A percentile compares a stretch with the other conserved stretches of the same genome.
Evolutionary conservation across 2,329 filamentous ascomycete genomes (phyloP).

Genomic region (Venturia effusa): DNA sequence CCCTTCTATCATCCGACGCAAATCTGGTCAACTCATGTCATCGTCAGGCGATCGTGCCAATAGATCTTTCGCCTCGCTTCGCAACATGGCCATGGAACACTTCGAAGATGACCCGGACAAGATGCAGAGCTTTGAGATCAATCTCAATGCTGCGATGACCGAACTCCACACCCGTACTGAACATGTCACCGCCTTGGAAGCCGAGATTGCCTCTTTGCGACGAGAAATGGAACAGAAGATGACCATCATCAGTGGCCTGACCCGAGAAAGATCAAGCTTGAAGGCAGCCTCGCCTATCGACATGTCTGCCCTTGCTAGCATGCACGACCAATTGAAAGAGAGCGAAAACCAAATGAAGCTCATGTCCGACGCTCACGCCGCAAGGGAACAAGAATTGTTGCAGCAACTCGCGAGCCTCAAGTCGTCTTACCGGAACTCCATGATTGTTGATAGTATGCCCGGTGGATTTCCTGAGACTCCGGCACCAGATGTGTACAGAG

Average conservation of each 20-base stretch:
- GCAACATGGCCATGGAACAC: constrained; percentile 78
- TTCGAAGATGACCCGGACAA: constrained; percentile 73
- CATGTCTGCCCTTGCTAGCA: constrained; percentile 76
- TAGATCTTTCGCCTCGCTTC: constrained; percentile 77
- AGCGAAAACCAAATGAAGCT: constrained; percentile 68
- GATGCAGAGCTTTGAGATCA: constrained; percentile 86
- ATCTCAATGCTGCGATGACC: constrained; percentile 84
- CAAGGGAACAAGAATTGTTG: constrained; percentile 64
- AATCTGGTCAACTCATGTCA: constrained; percentile 83
- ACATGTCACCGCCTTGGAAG: constrained; percentile 80
- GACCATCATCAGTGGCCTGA: constrained; percentile 87
- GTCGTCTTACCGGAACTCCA: constrained; percentile 24
- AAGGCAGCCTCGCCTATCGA: constrained; percentile 73
- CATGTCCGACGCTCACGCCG: constrained; percentile 61
- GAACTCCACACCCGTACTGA: constrained; percentile 81
- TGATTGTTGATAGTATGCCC: constrained; percentile 28
- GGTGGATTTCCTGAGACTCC: constrained; percentile 29
- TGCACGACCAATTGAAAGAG: constrained; percentile 80
- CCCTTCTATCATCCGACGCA: constrained; percentile 78
- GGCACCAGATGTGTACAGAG: constrained; percentile 16
- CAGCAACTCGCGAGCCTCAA: constrained; percentile 61
- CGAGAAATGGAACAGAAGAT: constrained; percentile 98
- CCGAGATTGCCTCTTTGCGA: constrained; percentile 69
- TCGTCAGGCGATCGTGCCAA: constrained; percentile 75
- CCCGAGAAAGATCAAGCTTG: constrained; percentile 83